Evolutionary conservation across 345 rosid species (phyloP).

Genomic region (Raphanus sativus): DNA sequence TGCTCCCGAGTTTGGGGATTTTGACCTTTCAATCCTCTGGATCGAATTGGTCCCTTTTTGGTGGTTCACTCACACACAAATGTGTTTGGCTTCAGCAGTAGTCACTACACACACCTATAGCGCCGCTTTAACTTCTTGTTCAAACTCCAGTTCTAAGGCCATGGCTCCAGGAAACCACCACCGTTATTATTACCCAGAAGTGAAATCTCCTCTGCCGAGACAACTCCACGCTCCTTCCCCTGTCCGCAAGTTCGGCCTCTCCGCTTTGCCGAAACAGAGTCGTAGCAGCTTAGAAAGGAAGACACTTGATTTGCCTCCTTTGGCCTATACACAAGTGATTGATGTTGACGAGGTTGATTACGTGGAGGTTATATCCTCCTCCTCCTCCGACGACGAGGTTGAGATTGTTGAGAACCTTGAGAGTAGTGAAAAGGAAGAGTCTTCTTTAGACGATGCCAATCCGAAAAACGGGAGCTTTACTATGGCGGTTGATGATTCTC

Average conservation of each 20-base stretch:
- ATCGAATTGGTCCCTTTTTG: constrained; percentile 24
- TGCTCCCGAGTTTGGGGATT: constrained; percentile 23
- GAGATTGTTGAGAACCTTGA: constrained; percentile 2
- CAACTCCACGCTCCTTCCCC: constrained; percentile 36
- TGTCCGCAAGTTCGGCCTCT: constrained; percentile 20
- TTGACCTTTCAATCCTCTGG: constrained; percentile 7
- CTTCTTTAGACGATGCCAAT: constrained; percentile 13
- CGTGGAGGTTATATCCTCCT: constrained; percentile 21
- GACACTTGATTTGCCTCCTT: not conserved
- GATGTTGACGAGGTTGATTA: constrained; percentile 27
- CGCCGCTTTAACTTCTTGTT: too few species aligned
- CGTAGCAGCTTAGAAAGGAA: not conserved
- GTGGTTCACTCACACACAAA: not conserved
- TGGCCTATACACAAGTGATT: constrained; percentile 14
- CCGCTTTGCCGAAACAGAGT: not conserved
- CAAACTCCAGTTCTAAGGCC: too few species aligned
- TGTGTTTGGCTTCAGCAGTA: constrained; percentile 42
- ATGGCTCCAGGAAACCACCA: constrained; percentile 34
- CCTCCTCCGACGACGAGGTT: constrained; percentile 29
- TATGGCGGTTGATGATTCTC: constrained; percentile 11
- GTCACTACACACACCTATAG: not conserved
- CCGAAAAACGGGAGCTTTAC: constrained; percentile 13
- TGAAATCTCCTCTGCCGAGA: constrained; percentile 30
- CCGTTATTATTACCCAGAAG: constrained; percentile 40
- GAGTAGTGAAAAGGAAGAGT: not conserved